Conservation (phyloP, 345 rosid genomes). For the Acer yangbiense region DNA sequence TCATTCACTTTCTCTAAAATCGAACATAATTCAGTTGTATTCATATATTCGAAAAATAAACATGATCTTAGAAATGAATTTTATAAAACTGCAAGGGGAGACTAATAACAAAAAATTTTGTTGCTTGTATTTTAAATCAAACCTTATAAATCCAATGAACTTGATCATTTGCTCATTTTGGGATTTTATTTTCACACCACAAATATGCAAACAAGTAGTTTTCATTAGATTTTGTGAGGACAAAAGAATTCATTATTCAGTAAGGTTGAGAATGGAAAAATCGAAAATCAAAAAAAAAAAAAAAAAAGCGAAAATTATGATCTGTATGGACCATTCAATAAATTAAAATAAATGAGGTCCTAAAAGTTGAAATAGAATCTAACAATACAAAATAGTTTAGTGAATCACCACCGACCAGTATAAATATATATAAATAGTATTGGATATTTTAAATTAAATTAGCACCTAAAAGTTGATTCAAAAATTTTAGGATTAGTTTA, state of each 20-base stretch:
- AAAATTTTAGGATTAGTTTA: neutral
- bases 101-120: no score
- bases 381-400: neutral
- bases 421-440: neutral
- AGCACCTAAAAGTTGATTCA: neutral
- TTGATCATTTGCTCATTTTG: no score
- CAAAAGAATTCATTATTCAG: neutral
- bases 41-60: no score
- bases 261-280: neutral
- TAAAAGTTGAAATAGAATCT: neutral
- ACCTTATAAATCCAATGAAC: no score
- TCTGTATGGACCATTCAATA: slow-evolving; percentile 5
- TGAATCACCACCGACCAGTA: neutral
- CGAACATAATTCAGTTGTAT: neutral
- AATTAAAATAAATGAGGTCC: neutral
- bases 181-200: neutral
- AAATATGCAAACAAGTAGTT: neutral
- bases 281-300: neutral
- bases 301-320: neutral
- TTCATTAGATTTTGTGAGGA: neutral
- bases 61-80: no score
- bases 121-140: no score
- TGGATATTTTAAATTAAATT: neutral
- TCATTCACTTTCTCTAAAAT: neutral
- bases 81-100: no score